Conservation (phyloP, 139 green algal genomes). For the Chlorella sp. region DNA sequence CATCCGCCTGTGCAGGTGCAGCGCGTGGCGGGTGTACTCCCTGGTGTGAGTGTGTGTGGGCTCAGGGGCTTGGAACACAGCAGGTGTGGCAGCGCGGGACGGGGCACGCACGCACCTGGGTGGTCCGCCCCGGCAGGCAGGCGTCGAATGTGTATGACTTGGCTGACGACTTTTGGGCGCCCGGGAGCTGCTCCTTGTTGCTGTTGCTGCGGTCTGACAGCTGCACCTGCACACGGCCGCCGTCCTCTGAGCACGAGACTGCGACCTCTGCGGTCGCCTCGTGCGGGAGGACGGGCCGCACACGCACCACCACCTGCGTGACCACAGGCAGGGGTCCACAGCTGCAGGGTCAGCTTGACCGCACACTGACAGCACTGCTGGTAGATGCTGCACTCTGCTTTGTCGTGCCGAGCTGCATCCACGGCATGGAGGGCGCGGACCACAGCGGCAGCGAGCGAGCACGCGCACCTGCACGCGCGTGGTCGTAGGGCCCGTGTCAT, state of each 20-base stretch:
- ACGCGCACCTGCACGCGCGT: conserved; percentile 1
- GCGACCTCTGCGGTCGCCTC: conserved; percentile 39
- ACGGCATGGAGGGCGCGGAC: too few species aligned
- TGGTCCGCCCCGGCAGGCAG: conserved; percentile 42
- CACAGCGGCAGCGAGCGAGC: not conserved
- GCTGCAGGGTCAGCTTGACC: too few species aligned
- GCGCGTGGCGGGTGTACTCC: too few species aligned
- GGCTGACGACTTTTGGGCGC: conserved; percentile 1
- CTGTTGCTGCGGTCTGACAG: conserved; percentile 11
- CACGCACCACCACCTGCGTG: conserved; percentile 50
- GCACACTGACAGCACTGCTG: too few species aligned
- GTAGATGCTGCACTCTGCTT: too few species aligned
- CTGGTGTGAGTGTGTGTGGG: too few species aligned
- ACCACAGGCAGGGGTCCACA: too few species aligned
- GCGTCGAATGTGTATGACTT: conserved; percentile 43
- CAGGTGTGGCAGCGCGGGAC: too few species aligned
- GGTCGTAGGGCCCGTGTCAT: not conserved
- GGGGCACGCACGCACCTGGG: conserved; percentile 40
- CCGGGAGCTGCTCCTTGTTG: conserved; percentile 14
- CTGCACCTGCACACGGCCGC: conserved; percentile 30
- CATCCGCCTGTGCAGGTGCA: conserved; percentile 36
- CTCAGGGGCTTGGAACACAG: not conserved
- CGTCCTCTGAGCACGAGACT: conserved; percentile 40
- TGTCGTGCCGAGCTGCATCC: too few species aligned
- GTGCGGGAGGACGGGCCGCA: conserved; percentile 45